phyloP scores from a whole-genome alignment of 2,329 filamentous ascomycete genomes.

The Aspergillus jensenii region DNA sequence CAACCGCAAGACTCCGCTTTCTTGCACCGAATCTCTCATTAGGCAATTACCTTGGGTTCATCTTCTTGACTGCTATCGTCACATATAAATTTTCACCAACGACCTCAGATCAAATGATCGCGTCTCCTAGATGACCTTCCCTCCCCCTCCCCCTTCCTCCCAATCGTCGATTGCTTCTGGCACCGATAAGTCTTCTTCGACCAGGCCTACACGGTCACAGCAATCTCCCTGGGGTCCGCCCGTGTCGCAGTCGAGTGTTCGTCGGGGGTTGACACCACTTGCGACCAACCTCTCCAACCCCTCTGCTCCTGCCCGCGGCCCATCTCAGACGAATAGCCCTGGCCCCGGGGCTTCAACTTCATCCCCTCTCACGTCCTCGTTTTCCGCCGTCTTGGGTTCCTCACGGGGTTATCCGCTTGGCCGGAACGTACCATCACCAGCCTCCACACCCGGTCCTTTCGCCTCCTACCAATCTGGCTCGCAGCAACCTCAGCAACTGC shows the following conservation, averaged over 20 bases:
- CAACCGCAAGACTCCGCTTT: slow-evolving; percentile 13
- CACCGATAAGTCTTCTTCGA: slow-evolving; percentile 48
- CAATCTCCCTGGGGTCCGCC: slow-evolving; percentile 59
- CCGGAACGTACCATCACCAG: slow-evolving; percentile 54
- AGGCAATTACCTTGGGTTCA: slow-evolving; percentile 9
- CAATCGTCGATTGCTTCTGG: slow-evolving; percentile 54
- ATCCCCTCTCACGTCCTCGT: slow-evolving; percentile 53
- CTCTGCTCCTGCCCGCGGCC: slow-evolving; percentile 44
- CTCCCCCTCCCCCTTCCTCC: slow-evolving; percentile 52
- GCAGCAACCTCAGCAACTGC: slow-evolving; percentile 51
- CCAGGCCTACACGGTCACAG: slow-evolving; percentile 46
- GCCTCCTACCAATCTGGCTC: slow-evolving; percentile 54
- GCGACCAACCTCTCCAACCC: slow-evolving; percentile 51
- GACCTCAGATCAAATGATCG: slow-evolving; percentile 50
- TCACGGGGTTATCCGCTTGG: slow-evolving; percentile 51
- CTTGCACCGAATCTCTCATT: slow-evolving; percentile 6
- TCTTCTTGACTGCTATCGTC: slow-evolving; percentile 12
- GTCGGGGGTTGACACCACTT: slow-evolving; percentile 59
- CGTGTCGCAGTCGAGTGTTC: slow-evolving; percentile 54
- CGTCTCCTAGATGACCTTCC: slow-evolving; percentile 58
- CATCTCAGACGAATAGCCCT: slow-evolving; percentile 49
- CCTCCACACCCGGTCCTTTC: slow-evolving; percentile 56
- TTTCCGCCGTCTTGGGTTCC: slow-evolving; percentile 53
- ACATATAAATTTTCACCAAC: slow-evolving; percentile 35
- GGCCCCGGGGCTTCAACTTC: slow-evolving; percentile 49